These are phyloP conservation scores for Cercospora citrullina DNA, from an alignment of 2,329 filamentous ascomycete genomes.

Conservation along the genomic window DNA sequence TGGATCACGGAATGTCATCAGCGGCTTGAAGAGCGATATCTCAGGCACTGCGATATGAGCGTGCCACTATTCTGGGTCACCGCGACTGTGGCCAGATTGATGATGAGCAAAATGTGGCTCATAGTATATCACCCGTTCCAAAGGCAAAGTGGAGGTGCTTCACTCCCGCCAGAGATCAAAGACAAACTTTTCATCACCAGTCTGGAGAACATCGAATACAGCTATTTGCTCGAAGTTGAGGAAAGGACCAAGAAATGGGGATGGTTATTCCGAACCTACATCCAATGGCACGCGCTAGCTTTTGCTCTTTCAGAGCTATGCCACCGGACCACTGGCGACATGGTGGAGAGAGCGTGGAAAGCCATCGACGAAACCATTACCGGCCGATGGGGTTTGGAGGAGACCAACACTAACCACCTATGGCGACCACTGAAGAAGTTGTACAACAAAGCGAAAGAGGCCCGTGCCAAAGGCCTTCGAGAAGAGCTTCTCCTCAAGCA, in stretches of 20 bases:
- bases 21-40: conserved; percentile 51
- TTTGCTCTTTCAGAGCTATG: conserved; percentile 63
- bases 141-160: conserved; percentile 57
- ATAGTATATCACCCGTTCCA: conserved; percentile 74
- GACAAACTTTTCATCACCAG: conserved; percentile 71
- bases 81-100: conserved; percentile 66
- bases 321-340: conserved; percentile 56
- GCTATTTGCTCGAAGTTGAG: conserved; percentile 65
- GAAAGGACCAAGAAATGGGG: conserved; percentile 62
- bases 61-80: conserved; percentile 67
- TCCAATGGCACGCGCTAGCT: conserved; percentile 66
- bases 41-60: conserved; percentile 54
- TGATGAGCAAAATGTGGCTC: conserved; percentile 76
- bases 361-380: conserved; percentile 53
- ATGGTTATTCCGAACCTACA: conserved; percentile 65
- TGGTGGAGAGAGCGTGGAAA: conserved; percentile 62
- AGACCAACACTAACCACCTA: conserved; percentile 52
- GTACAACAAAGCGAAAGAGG: conserved; percentile 58
- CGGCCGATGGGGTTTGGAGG: conserved; percentile 44
- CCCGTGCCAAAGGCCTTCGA: conserved; percentile 53
- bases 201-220: conserved; percentile 73
- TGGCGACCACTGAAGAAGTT: conserved; percentile 65
- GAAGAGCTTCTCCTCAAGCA: conserved; percentile 38
- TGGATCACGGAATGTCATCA: conserved; percentile 53
- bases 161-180: conserved; percentile 61